phyloP scores from a whole-genome alignment of 352 stramenopile genomes.

The Pythium rishiriense region DNA sequence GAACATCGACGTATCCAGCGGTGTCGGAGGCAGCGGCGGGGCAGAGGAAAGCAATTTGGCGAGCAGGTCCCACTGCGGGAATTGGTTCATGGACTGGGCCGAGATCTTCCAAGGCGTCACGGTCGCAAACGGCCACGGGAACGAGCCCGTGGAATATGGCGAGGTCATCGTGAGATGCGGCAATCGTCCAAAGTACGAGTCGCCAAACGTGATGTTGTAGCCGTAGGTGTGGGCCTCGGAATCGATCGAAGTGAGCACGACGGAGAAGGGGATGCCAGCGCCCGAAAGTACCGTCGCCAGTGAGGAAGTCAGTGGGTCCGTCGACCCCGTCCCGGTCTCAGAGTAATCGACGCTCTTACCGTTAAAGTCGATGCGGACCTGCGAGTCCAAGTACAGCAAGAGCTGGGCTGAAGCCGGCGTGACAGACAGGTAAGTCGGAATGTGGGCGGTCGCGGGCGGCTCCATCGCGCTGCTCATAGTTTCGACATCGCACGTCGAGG shows the following conservation, averaged over 20 bases:
- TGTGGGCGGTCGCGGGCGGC: conserved; percentile 21
- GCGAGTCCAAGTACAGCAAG: conserved; percentile 5
- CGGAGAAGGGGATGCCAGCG: background rate
- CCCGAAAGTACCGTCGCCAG: background rate
- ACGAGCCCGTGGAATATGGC: too few relatives aligned
- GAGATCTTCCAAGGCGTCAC: background rate
- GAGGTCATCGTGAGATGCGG: background rate
- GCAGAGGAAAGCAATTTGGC: background rate
- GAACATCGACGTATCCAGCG: background rate
- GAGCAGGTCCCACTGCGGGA: conserved; percentile 20
- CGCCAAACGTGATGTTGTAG: conserved; percentile 17
- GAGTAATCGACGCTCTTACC: conserved; percentile 6
- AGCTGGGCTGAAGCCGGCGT: background rate
- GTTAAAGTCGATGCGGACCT: conserved; percentile 1
- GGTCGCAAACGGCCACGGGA: background rate
- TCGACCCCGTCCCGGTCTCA: background rate
- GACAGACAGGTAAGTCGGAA: conserved; percentile 11
- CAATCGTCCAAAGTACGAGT: conserved; percentile 18
- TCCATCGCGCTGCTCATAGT: conserved; percentile 17
- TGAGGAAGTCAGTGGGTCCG: background rate
- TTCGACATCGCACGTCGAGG: conserved; percentile 10
- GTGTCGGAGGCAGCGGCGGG: background rate
- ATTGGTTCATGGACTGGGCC: conserved; percentile 10
- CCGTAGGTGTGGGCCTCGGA: background rate
- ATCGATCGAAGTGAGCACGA: background rate